phyloP scores from a whole-genome alignment of 345 rosid genomes.

The Corchorus capsularis region DNA sequence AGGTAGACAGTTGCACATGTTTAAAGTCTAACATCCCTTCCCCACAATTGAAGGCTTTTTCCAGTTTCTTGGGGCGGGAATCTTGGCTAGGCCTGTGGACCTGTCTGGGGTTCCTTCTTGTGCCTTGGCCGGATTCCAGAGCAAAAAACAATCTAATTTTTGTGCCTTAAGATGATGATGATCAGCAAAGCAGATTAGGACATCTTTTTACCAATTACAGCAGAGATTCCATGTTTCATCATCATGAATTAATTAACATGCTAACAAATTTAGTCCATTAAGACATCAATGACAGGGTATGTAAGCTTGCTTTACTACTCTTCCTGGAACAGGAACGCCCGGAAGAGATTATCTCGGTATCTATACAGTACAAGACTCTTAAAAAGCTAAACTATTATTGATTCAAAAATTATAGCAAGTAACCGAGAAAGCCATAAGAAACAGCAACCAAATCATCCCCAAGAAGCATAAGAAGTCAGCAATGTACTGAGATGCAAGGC shows the following conservation, averaged over 20 bases:
- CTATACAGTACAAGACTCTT: not conserved
- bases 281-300: not conserved
- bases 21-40: not conserved
- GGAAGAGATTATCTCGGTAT: not conserved
- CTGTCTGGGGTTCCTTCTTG: not conserved
- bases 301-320: not conserved
- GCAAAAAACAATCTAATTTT: not conserved
- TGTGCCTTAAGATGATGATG: not conserved
- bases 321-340: not conserved
- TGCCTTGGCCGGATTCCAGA: not conserved
- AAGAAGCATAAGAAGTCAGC: not conserved
- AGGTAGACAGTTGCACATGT: slow-evolving; percentile 18
- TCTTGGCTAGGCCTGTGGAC: slow-evolving; percentile 18
- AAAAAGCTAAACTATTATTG: too few species aligned
- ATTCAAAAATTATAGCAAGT: not conserved
- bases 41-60: slow-evolving; percentile 23
- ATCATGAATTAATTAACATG: not conserved
- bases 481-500: not conserved
- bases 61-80: slow-evolving; percentile 15
- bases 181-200: not conserved
- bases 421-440: not conserved
- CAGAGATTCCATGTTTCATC: not conserved
- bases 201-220: not conserved
- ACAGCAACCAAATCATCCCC: too few species aligned
- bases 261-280: not conserved